Conservation (phyloP, 2,329 filamentous ascomycete species). For the Clarireedia hainanense region DNA sequence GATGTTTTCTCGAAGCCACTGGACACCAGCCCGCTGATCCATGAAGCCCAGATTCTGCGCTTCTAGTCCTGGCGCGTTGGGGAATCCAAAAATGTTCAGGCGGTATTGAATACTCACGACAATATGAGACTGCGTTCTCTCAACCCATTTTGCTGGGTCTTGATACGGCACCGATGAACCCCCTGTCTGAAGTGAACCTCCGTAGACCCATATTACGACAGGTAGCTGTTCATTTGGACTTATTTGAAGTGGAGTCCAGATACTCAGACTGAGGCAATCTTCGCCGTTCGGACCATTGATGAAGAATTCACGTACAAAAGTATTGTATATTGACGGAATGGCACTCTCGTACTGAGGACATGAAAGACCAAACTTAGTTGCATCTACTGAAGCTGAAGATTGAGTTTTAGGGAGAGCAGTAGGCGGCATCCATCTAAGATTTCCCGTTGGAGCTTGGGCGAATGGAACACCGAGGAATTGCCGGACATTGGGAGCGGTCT, state of each 20-base stretch:
- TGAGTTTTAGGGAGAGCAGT: not conserved
- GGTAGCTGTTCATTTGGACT: slow-evolving; percentile 36
- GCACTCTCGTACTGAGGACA: slow-evolving; percentile 21
- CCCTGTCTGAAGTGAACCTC: slow-evolving; percentile 9
- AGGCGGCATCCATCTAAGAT: not conserved
- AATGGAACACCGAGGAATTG: slow-evolving; percentile 36
- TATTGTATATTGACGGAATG: slow-evolving; percentile 8
- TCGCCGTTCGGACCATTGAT: slow-evolving; percentile 12
- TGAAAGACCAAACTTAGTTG: slow-evolving; percentile 15
- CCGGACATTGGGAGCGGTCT: slow-evolving; percentile 10
- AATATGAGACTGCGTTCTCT: slow-evolving; percentile 15
- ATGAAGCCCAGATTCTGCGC: slow-evolving; percentile 11
- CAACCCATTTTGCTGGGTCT: slow-evolving; percentile 10
- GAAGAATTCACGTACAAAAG: slow-evolving; percentile 8
- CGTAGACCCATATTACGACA: slow-evolving; percentile 23
- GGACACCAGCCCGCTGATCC: slow-evolving; percentile 28
- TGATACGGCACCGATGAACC: slow-evolving; percentile 7
- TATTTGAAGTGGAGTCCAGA: slow-evolving; percentile 18
- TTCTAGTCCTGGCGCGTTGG: slow-evolving; percentile 20
- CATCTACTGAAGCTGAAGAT: not conserved
- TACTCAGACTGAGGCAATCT: slow-evolving; percentile 24
- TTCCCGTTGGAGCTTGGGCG: slow-evolving; percentile 27
- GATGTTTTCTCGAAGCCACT: slow-evolving; percentile 41
- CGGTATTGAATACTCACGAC: slow-evolving; percentile 29
- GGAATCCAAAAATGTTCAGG: slow-evolving; percentile 30